Conservation (phyloP, 768 basidiomycete genomes). For the Pulveroboletus sp. region DNA sequence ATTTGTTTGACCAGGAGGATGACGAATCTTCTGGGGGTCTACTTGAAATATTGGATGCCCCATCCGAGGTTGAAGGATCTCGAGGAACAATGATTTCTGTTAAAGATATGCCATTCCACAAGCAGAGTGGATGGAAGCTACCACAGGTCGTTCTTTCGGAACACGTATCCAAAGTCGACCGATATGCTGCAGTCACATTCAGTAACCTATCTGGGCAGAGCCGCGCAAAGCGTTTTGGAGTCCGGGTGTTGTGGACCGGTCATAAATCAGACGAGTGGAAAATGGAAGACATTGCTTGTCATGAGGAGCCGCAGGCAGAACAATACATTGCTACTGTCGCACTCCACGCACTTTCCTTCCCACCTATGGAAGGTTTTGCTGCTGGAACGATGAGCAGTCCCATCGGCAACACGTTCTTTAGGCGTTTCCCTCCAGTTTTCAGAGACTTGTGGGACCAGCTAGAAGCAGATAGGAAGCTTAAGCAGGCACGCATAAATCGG, state of each 20-base stretch:
- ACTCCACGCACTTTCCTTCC: conserved; percentile 74
- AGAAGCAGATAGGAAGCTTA: conserved; percentile 57
- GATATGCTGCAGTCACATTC: conserved; percentile 74
- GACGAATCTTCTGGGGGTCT: conserved; percentile 58
- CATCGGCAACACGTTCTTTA: conserved; percentile 62
- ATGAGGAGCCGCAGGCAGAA: conserved; percentile 75
- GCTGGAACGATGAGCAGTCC: conserved; percentile 43
- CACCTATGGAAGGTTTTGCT: conserved; percentile 61
- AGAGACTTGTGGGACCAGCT: conserved; percentile 93
- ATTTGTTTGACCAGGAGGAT: conserved; percentile 55
- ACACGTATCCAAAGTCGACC: conserved; percentile 63
- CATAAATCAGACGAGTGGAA: conserved; percentile 60
- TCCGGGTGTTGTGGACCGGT: conserved; percentile 73
- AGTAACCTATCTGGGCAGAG: conserved; percentile 62
- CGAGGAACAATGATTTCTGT: conserved; percentile 52
- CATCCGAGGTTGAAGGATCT: conserved; percentile 52
- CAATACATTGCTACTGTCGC: conserved; percentile 88
- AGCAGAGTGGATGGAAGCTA: conserved; percentile 78
- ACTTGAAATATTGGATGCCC: conserved; percentile 70
- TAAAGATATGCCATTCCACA: conserved; percentile 78
- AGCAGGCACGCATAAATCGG: conserved; percentile 65
- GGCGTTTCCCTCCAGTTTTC: conserved; percentile 77
- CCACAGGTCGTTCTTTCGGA: conserved; percentile 75
- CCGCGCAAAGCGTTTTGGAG: conserved; percentile 69
- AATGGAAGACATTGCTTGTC: conserved; percentile 87